Percentiles rank a stretch among this genome's conserved stretches.
These are phyloP conservation scores for Martensiomyces pterosporus DNA, from an alignment of 192 early-diverging fungal species.

Conservation along the genomic window DNA sequence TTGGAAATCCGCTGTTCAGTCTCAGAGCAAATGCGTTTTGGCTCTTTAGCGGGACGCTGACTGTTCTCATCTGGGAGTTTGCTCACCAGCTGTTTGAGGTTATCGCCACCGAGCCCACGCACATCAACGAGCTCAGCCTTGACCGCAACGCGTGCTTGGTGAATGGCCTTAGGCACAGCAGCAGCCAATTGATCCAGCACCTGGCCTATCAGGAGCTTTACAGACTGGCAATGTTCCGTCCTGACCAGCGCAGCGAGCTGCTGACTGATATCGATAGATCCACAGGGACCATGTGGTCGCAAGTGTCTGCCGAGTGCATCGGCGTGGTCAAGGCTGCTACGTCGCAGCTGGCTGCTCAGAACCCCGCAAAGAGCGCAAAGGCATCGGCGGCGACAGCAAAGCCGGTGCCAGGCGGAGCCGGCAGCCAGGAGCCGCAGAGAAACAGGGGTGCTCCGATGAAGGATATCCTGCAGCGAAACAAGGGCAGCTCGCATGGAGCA, in stretches of 20 bases:
- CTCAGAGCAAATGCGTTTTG: constrained; percentile 22
- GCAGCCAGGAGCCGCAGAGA: background rate
- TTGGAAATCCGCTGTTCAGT: constrained; percentile 43
- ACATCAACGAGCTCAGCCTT: constrained; percentile 41
- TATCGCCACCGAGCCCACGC: constrained; percentile 41
- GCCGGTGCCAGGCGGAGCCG: background rate
- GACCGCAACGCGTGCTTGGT: constrained; percentile 41
- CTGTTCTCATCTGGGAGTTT: constrained; percentile 39
- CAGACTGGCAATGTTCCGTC: constrained; percentile 20
- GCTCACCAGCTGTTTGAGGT: constrained; percentile 49
- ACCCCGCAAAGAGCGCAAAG: background rate
- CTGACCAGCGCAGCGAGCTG: constrained; percentile 31
- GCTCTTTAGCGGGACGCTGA: constrained; percentile 30
- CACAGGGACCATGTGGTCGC: constrained; percentile 37
- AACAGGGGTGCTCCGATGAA: constrained; percentile 34
- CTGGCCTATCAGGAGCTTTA: constrained; percentile 50
- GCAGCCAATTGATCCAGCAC: constrained; percentile 29
- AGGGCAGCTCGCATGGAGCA: too few relatives aligned
- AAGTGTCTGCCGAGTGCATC: constrained; percentile 36
- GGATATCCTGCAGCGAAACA: constrained; percentile 19
- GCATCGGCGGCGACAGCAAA: constrained; percentile 5
- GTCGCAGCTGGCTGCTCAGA: constrained; percentile 19
- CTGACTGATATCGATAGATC: constrained; percentile 38
- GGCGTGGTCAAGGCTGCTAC: constrained; percentile 32
- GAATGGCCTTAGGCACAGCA: constrained; percentile 26